phyloP scores from a whole-genome alignment of 441 rosid genomes.

The Croton laevigatus region DNA sequence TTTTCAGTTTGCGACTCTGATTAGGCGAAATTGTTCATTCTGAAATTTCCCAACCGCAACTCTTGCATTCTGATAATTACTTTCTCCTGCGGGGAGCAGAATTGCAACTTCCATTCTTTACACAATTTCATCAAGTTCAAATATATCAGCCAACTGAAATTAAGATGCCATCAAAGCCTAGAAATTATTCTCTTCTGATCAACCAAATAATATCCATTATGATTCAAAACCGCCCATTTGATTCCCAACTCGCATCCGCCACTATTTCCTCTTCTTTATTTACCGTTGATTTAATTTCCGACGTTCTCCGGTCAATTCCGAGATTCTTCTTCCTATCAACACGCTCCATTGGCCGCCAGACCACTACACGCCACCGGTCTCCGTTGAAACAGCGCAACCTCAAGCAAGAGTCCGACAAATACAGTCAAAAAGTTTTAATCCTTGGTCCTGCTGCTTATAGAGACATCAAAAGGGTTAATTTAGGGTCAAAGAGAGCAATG shows the following conservation, averaged over 20 bases:
- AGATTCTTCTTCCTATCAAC: constrained; percentile 68
- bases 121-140: neutral
- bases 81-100: neutral
- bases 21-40: no score
- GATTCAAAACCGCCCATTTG: constrained; percentile 64
- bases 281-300: constrained; percentile 45
- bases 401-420: constrained; percentile 39
- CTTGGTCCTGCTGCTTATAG: constrained; percentile 80
- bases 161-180: constrained; percentile 27
- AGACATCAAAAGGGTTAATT: constrained; percentile 44
- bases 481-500: constrained; percentile 58
- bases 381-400: constrained; percentile 67
- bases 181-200: constrained; percentile 20
- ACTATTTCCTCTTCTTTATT: constrained; percentile 32
- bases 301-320: constrained; percentile 66
- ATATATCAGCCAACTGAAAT: neutral
- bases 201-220: constrained; percentile 58
- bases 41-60: no score
- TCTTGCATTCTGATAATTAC: neutral
- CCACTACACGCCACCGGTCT: constrained; percentile 66
- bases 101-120: neutral
- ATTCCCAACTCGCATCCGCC: constrained; percentile 47
- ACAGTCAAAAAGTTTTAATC: constrained; percentile 35
- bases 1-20: no score
- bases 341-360: constrained; percentile 77